Evolutionary conservation across 257 asterid genomes (phyloP).

Genomic region (Nicotiana otophora): DNA sequence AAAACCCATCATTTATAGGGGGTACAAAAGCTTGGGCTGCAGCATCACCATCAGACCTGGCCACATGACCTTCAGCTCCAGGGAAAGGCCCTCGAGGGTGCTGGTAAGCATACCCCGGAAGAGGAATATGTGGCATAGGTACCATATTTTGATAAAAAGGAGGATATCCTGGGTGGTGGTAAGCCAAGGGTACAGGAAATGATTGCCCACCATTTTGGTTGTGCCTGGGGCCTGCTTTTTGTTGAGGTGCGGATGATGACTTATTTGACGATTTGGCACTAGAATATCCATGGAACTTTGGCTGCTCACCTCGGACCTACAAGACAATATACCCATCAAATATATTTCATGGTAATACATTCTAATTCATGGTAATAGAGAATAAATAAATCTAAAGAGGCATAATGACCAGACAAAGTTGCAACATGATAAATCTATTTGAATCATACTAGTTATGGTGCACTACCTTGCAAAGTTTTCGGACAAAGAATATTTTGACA

Average conservation of each 20-base stretch:
- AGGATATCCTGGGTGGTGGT: constrained; percentile 38
- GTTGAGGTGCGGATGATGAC: constrained; percentile 42
- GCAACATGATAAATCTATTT: background rate
- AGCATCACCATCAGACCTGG: constrained; percentile 39
- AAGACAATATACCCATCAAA: constrained; percentile 12
- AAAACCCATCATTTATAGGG: constrained; percentile 41
- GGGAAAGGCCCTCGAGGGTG: constrained; percentile 39
- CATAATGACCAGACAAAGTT: background rate
- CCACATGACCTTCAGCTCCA: constrained; percentile 39
- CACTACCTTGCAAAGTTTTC: background rate
- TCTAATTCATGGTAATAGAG: background rate
- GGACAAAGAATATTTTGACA: background rate
- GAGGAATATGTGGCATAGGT: constrained; percentile 43
- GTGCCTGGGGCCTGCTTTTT: constrained; percentile 56
- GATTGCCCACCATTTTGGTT: constrained; percentile 49
- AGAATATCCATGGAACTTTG: constrained; percentile 49
- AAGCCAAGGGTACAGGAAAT: constrained; percentile 44
- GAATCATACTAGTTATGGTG: background rate
- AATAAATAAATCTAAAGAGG: background rate
- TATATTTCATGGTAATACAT: background rate
- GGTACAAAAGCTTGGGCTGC: constrained; percentile 47
- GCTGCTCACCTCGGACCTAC: constrained; percentile 58
- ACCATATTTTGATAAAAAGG: constrained; percentile 53
- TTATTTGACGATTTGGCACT: constrained; percentile 48
- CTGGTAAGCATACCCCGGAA: constrained; percentile 57